Percentiles rank a stretch among this genome's conserved stretches.
phyloP scores from a whole-genome alignment of 306 rosid genomes.

The Hylodesmum podocarpum region DNA sequence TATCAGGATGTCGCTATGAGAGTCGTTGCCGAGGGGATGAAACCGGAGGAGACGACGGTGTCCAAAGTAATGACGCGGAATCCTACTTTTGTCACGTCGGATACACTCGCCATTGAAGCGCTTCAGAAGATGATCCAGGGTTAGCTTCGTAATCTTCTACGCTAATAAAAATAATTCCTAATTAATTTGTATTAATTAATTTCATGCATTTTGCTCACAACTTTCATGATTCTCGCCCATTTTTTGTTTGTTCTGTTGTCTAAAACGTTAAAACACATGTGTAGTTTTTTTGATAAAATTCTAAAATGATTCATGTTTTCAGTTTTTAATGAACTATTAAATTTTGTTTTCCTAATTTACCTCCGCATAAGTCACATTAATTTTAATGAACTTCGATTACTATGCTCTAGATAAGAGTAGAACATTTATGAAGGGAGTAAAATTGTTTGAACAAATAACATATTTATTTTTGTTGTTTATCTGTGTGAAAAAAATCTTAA shows the following conservation, averaged over 20 bases:
- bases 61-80: slow-evolving; percentile 87
- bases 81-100: slow-evolving; percentile 82
- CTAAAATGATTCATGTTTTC: too few species aligned
- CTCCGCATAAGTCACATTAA: too few species aligned
- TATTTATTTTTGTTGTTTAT: too few species aligned
- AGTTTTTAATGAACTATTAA: too few species aligned
- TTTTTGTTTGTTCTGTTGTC: background rate
- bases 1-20: slow-evolving; percentile 78
- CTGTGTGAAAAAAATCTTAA: too few species aligned
- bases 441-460: too few species aligned
- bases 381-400: too few species aligned
- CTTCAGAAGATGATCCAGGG: slow-evolving; percentile 97
- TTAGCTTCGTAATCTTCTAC: slow-evolving; percentile 19
- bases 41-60: slow-evolving; percentile 74
- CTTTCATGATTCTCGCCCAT: background rate
- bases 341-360: too few species aligned
- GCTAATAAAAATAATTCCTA: background rate
- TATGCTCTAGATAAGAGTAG: too few species aligned
- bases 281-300: too few species aligned
- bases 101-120: slow-evolving; percentile 89
- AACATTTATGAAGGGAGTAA: too few species aligned
- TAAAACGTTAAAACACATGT: too few species aligned
- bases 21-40: slow-evolving; percentile 83
- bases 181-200: background rate
- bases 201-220: background rate